A percentile compares a stretch with the other conserved stretches of the same genome.
phyloP scores from a whole-genome alignment of 345 rosid genomes.

The Eucalyptus caleyi region DNA sequence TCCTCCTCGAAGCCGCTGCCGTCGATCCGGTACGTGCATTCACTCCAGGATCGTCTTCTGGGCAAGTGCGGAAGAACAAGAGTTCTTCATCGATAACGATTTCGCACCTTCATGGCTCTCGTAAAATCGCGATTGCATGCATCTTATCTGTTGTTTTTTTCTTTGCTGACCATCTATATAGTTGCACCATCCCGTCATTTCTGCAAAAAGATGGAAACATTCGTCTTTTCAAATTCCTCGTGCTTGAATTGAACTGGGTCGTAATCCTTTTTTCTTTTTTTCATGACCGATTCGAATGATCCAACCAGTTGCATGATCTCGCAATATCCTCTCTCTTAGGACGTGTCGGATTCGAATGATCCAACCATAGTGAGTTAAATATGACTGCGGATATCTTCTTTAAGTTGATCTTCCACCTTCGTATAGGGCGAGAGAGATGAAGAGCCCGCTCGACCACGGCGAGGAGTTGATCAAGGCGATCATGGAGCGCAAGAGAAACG shows the following conservation, averaged over 20 bases:
- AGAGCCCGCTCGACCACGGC: not conserved
- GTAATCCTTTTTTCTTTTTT: not conserved
- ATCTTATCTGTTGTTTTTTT: not conserved
- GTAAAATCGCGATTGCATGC: not conserved
- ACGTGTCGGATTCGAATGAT: not conserved
- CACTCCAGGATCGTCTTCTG: not conserved
- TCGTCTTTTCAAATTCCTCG: not conserved
- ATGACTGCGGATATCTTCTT: not conserved
- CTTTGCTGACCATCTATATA: not conserved
- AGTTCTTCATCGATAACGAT: not conserved
- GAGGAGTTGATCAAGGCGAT: not conserved
- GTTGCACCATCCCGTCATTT: not conserved
- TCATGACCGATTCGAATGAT: not conserved
- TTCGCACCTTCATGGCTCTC: not conserved
- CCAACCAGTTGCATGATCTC: not conserved
- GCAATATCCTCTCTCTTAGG: not conserved
- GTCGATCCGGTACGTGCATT: not conserved
- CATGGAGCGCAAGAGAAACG: not conserved
- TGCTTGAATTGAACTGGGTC: not conserved
- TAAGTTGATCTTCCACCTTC: not conserved
- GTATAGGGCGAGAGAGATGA: not conserved
- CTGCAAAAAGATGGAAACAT: not conserved
- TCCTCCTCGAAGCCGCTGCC: not conserved
- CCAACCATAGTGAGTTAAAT: rapidly evolving
- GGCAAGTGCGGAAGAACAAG: not conserved